Percentiles rank a stretch among this genome's conserved stretches.
Evolutionary conservation across 371 early-diverging fungal species (phyloP).

Genomic region (Massospora cicadina): DNA sequence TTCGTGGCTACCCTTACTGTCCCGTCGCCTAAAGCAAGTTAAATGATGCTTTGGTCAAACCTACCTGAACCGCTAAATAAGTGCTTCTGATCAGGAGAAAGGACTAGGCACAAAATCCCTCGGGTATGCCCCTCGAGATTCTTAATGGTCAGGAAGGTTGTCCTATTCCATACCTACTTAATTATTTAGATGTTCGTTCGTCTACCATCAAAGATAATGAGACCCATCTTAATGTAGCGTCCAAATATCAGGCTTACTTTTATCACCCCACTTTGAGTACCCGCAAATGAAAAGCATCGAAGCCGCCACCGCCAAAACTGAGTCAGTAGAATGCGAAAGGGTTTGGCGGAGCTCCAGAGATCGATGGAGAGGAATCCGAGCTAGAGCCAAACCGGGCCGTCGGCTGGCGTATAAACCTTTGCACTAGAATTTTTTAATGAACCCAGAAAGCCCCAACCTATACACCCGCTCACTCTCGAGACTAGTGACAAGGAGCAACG

Average conservation of each 20-base stretch:
- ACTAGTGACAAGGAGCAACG: too few species aligned
- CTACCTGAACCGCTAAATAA: slow-evolving; percentile 55
- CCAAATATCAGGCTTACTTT: slow-evolving; percentile 19
- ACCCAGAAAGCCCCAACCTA: too few species aligned
- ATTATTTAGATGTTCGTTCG: not conserved
- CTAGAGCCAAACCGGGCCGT: not conserved
- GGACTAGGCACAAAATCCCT: slow-evolving; percentile 37
- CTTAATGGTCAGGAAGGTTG: slow-evolving; percentile 34
- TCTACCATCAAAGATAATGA: not conserved
- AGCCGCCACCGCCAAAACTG: slow-evolving; percentile 46
- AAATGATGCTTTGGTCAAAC: slow-evolving; percentile 1
- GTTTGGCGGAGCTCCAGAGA: slow-evolving; percentile 21
- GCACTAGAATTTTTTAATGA: not conserved
- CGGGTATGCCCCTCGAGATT: slow-evolving; percentile 46
- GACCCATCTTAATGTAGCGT: not conserved
- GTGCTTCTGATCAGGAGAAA: slow-evolving; percentile 30
- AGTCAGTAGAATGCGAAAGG: slow-evolving; percentile 38
- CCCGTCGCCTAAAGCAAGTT: slow-evolving; percentile 33
- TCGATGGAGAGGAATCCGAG: not conserved
- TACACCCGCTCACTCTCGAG: too few species aligned
- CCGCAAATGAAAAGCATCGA: slow-evolving; percentile 38
- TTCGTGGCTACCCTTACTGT: slow-evolving; percentile 30
- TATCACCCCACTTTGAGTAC: slow-evolving; percentile 45
- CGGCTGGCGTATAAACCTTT: not conserved
- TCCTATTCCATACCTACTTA: slow-evolving; percentile 47